Base-by-base conservation (phyloP, 1,284 basidiomycete species). In the Moniliophthora roreri region DNA sequence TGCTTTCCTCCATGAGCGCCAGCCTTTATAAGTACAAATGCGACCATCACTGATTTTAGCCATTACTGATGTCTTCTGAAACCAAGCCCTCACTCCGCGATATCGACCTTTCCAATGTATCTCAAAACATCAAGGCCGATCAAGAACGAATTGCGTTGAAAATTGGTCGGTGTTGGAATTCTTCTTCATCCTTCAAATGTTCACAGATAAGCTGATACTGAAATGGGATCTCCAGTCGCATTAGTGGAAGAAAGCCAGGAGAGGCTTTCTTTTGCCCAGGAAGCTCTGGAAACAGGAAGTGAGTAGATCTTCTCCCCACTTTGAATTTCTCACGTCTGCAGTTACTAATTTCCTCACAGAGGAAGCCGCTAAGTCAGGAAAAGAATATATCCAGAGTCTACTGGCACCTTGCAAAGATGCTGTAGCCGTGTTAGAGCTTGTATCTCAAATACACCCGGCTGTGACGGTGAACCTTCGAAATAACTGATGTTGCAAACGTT, bases 381-480 rank as follows among this genome's bases (percentile, higher is more conserved):
- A 44, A 24, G 41, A 44, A 15, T 21, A 21, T 24, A 26, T 26
- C 9, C 41, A 24, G 24, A 23, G 11, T 44, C 23, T 44, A 21
- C 41, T 44, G 10, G 41, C 41, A 9, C 41, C 41, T 44, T 44
- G 41, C 41, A 44, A 44, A 24, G 41, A 44, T 44, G 41, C 41
- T 24, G 24, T 44, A 10, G 41, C 41, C 4, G 20, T 44, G 6
- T 44, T 44, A n/a, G 41, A 44, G 20, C 41, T 44, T 2, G 16
- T 44, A 10, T 44, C 41, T 15, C 18, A 44, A 24, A 24, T 26
- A 18, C 41, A 44, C 21, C 41, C 41, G 6, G 41, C 41, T 23
- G 23, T 44, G 15, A 13, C 41, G 5, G 41, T 44, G 18, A 44
- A 21, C 10, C 8, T 21, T 44, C 41, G 3, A n/a, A 23, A n/a